Evolutionary conservation across 805 yeast species (phyloP).

Genomic region (Cyberlindnera mycetangii): DNA sequence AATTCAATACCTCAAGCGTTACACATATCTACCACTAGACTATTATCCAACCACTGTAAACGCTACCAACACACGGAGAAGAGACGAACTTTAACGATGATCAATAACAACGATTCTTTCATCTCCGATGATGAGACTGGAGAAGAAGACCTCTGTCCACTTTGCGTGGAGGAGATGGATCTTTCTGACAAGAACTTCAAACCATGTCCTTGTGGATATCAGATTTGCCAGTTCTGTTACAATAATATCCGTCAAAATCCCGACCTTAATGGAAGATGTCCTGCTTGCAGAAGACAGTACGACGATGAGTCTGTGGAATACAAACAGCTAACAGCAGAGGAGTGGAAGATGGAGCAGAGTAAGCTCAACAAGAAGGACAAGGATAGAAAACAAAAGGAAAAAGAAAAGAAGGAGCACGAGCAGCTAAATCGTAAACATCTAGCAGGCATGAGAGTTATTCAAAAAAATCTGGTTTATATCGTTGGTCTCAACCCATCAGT

Average conservation of each 20-base stretch:
- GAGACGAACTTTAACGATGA: constrained; percentile 15
- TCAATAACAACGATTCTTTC: constrained; percentile 46
- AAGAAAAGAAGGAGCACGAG: constrained; percentile 89
- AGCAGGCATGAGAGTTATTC: constrained; percentile 97
- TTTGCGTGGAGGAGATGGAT: constrained; percentile 98
- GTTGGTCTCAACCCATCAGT: constrained; percentile 87
- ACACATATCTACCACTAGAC: background rate
- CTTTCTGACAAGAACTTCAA: constrained; percentile 92
- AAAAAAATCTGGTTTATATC: constrained; percentile 93
- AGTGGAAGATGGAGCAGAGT: constrained; percentile 72
- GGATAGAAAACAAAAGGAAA: constrained; percentile 81
- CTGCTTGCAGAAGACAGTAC: constrained; percentile 93
- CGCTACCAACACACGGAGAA: background rate
- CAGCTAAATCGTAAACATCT: constrained; percentile 78
- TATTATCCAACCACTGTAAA: background rate
- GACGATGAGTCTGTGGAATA: constrained; percentile 93
- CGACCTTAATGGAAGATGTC: constrained; percentile 93
- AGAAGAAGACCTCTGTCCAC: constrained; percentile 82
- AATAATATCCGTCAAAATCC: constrained; percentile 95
- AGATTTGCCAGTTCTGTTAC: constrained; percentile 97
- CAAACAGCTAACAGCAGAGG: constrained; percentile 79
- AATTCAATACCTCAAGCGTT: background rate
- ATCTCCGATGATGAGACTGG: constrained; percentile 65
- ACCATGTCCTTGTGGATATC: constrained; percentile 99
- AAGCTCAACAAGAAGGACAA: constrained; percentile 79